Evolutionary conservation across 768 basidiomycete genomes (phyloP), one percentile per base, ranked within the genome.

Genomic region (Mycena belliarum): DNA sequence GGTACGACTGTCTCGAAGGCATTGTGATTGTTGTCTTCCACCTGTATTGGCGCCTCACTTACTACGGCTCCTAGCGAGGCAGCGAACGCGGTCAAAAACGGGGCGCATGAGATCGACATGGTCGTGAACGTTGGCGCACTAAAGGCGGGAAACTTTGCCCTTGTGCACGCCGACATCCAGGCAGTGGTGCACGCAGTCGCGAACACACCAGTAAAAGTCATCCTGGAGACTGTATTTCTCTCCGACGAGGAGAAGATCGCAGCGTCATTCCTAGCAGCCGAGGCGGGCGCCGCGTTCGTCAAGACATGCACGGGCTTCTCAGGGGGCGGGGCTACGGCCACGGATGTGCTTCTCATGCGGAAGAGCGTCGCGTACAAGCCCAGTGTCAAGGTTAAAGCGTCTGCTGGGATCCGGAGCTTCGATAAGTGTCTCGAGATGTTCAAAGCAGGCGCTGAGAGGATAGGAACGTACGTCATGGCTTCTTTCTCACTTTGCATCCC

Each of bases 241-340:
- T 71, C 76, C 4, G 73, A 75, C 23, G 69, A 73, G 23, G 73
- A 79, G 54, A 82, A 80, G 63, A 72, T 82, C 24, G 77, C 78
- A 0, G 81, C 76, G 3, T 77, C 73, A 4, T 73, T 77, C 49
- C 65, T 82, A 6, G 74, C 79, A 4, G 78, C 79, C 6, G 79
- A 80, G 63, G 80, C 81, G 0, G 81, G 80, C 7, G 82, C 80
- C 1, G 68, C 71, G 0, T 82, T 79, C 52, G 80, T 83, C n/a
- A 82, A 82, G 67, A 83, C 81, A 0, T 80, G 75, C 47, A 83
- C 81, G 0, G 81, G 81, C 3, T 83, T 82, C 55, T 73, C 69
- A 6, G 74, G 78, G 6, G 80, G 81, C 26, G 79, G 74, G 1
- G 81, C 82, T 1, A 75, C 75, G 2, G 68, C 68, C 40, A 73